phyloP scores from a whole-genome alignment of 768 basidiomycete species.

The Boletus sp. region DNA sequence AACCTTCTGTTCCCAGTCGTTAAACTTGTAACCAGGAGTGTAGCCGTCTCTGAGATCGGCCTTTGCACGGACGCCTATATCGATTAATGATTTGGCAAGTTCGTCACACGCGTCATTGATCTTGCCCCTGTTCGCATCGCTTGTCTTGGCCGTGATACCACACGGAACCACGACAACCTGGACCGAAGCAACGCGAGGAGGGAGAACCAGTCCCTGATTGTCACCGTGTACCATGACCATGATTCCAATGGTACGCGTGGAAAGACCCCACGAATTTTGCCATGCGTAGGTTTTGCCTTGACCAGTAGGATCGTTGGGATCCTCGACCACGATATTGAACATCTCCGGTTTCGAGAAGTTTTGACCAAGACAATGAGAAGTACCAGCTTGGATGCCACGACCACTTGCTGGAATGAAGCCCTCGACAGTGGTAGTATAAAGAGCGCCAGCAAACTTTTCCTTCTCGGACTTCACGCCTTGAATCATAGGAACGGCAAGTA shows the following conservation, averaged over 20 bases:
- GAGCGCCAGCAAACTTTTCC: conserved; percentile 97
- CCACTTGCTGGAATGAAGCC: conserved; percentile 97
- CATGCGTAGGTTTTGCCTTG: conserved; percentile 80
- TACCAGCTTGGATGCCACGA: conserved; percentile 96
- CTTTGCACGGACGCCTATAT: conserved; percentile 75
- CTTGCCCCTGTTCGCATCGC: conserved; percentile 59
- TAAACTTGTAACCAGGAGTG: conserved; percentile 99
- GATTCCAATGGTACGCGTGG: conserved; percentile 93
- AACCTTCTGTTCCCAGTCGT: conserved; percentile 99
- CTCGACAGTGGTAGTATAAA: conserved; percentile 98
- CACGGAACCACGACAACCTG: conserved; percentile 93
- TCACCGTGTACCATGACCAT: conserved; percentile 99
- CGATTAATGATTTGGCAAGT: conserved; percentile 70
- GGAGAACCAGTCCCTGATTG: conserved; percentile 94
- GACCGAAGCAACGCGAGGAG: conserved; percentile 92
- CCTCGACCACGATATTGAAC: conserved; percentile 98
- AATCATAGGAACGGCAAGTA: conserved; percentile 96
- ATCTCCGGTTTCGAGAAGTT: conserved; percentile 96
- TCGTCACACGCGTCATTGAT: conserved; percentile 80
- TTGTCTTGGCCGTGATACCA: conserved; percentile 86
- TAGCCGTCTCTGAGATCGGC: conserved; percentile 94
- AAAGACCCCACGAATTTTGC: conserved; percentile 99
- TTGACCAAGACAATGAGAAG: conserved; percentile 96
- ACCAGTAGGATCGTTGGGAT: conserved; percentile 72
- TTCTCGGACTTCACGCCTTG: conserved; percentile 98